Conservation (phyloP, 1,284 basidiomycete genomes). For the Heterobasidion occidentale region DNA sequence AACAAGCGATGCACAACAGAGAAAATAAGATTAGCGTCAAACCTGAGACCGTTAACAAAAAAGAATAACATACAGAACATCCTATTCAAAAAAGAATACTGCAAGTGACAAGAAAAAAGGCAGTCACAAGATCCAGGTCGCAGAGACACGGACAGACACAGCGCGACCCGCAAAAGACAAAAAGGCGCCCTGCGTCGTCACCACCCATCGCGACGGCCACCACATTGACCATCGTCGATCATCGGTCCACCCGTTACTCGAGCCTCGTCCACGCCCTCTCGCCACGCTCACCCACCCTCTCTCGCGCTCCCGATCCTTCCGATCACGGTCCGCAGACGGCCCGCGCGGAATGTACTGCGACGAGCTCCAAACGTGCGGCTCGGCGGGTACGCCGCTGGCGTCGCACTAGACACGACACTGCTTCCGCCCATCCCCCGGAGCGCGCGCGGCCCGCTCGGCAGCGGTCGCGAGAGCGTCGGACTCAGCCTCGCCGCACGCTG, state of each 20-base stretch:
- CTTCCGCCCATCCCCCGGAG: constrained; percentile 23
- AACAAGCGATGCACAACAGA: neutral
- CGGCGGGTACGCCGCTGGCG: neutral
- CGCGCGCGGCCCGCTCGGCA: constrained; percentile 49
- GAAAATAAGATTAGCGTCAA: neutral
- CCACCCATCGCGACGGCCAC: too few species aligned
- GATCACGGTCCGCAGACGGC: constrained; percentile 11
- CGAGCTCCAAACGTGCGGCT: neutral
- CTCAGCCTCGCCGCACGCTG: constrained; percentile 19
- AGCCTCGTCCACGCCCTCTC: constrained; percentile 9
- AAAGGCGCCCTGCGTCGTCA: neutral
- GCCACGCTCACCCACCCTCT: constrained; percentile 6
- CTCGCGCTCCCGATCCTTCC: constrained; percentile 10
- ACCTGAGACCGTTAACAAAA: neutral
- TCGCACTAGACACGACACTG: neutral
- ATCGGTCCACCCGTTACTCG: constrained; percentile 9
- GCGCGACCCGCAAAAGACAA: neutral
- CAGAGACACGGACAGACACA: neutral
- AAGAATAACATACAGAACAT: neutral
- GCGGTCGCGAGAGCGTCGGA: constrained; percentile 22
- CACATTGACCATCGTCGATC: neutral
- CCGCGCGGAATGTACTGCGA: constrained; percentile 8
- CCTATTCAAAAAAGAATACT: neutral
- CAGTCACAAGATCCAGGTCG: neutral
- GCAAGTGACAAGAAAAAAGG: too few species aligned